Evolutionary conservation across 495 filamentous ascomycete species (phyloP), one percentile per base, ranked within the genome.

Genomic region (Neurospora terricola): DNA sequence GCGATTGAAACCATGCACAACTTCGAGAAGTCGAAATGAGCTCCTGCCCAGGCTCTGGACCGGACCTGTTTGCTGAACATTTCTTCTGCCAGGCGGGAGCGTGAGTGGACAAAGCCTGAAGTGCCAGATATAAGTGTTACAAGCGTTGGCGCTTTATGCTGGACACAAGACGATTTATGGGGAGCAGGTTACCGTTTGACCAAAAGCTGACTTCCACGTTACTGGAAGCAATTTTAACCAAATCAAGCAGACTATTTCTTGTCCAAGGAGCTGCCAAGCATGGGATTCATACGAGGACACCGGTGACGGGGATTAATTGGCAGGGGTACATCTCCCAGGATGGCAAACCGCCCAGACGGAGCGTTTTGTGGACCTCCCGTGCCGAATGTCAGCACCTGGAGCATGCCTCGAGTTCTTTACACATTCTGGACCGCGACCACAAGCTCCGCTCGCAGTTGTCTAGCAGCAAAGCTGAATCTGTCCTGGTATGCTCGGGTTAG

Each of bases 261-360:
- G 68, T 69, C 37, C 48, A 69, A 69, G 70, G 71, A 75, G 72
- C 21, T 69, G 74, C 73, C 79, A 78, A 80, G 76, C 72, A 73
- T 42, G 69, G 73, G 11, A 59, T 59, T 59, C 48, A 75, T 75
- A 78, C 36, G 76, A 69, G 69, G 71, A 76, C 72, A 77, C 76
- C 75, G 75, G 74, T 78, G 75, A 76, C 79, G 54, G 69, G 77
- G 76, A 70, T 70, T 42, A 43, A 70, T 66, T 70, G 39, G 62
- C 54, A 69, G 74, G 74, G 75, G 72, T 76, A 72, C 72, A n/a
- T 71, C 36, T 73, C 38, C 71, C 69, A 43, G 16, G 73, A 40
- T 54, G 72, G 30, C 27, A 36, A 66, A 66, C 54, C 54, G 54
- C 54, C 54, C 54, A 66, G 18, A 66, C 27, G 27, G 54, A 34